Conservation (phyloP, 306 rosid species). For the Trifolium fragiferum region DNA sequence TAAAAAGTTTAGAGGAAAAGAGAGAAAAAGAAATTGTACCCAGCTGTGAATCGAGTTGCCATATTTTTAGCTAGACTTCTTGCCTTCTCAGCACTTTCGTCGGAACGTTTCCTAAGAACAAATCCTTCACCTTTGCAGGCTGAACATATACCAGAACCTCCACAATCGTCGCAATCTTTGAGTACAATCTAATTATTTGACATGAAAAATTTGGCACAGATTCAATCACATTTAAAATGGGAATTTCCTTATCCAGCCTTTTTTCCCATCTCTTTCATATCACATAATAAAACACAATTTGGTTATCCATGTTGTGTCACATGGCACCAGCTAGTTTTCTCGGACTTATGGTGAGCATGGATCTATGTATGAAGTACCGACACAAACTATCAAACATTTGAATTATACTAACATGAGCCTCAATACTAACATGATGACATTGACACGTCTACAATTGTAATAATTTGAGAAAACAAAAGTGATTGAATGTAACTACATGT, state of each 20-base stretch:
- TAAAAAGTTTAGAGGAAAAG: slow-evolving; percentile 18
- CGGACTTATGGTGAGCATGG: too few species aligned
- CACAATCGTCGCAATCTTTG: slow-evolving; percentile 69
- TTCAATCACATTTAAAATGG: too few species aligned
- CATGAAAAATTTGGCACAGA: too few species aligned
- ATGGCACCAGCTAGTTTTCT: too few species aligned
- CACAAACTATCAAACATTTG: too few species aligned
- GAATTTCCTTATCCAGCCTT: too few species aligned
- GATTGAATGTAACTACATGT: neutral
- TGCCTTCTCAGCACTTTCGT: slow-evolving; percentile 76
- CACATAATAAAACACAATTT: too few species aligned
- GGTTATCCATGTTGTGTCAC: too few species aligned
- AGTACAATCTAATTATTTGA: slow-evolving; percentile 44
- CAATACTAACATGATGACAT: neutral
- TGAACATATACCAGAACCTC: slow-evolving; percentile 89
- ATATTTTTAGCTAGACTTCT: slow-evolving; percentile 67
- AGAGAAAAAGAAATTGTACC: slow-evolving; percentile 52
- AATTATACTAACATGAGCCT: too few species aligned
- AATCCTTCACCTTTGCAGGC: slow-evolving; percentile 98
- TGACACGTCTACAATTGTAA: neutral
- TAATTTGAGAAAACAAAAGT: neutral
- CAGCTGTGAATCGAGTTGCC: slow-evolving; percentile 89
- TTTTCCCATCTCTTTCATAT: too few species aligned
- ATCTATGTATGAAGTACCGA: too few species aligned
- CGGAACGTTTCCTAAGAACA: slow-evolving; percentile 76